Conservation (phyloP, 2,329 filamentous ascomycete species). For the Alternaria atra region DNA sequence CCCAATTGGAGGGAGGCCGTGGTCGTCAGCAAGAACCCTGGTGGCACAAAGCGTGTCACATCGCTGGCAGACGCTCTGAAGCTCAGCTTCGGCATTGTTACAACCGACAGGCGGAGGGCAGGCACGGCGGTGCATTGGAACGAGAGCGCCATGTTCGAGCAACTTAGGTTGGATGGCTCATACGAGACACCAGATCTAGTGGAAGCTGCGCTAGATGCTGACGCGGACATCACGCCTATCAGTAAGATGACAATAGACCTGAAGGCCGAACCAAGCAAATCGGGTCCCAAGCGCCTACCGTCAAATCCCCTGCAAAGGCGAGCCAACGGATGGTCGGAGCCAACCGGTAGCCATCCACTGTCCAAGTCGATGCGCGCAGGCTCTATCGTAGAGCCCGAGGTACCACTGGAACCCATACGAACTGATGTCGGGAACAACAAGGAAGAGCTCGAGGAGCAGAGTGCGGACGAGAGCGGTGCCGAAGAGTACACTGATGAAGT, state of each 20-base stretch:
- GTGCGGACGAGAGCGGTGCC: constrained; percentile 33
- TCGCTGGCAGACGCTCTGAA: constrained; percentile 95
- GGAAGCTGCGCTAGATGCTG: constrained; percentile 43
- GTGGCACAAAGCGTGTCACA: constrained; percentile 95
- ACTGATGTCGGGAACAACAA: constrained; percentile 28
- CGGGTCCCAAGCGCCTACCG: constrained; percentile 32
- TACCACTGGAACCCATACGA: constrained; percentile 37
- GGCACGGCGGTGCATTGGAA: constrained; percentile 66
- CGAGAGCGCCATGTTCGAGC: constrained; percentile 77
- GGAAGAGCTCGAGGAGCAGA: constrained; percentile 28
- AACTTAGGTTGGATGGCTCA: constrained; percentile 53
- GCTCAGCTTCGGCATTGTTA: constrained; percentile 97
- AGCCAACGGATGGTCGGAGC: constrained; percentile 38
- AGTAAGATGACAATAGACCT: constrained; percentile 37
- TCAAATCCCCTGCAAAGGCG: constrained; percentile 44
- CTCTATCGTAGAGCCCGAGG: constrained; percentile 46
- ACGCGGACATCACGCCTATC: constrained; percentile 46
- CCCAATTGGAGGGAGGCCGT: constrained; percentile 89
- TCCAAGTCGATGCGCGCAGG: constrained; percentile 48
- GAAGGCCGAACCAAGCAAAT: constrained; percentile 39
- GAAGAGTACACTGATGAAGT: constrained; percentile 73
- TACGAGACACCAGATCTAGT: constrained; percentile 50
- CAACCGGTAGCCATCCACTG: constrained; percentile 40
- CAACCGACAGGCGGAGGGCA: constrained; percentile 71
- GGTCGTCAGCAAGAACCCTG: constrained; percentile 97